Base-by-base conservation (phyloP, 345 rosid species). In the Eucalyptus viminalis region DNA sequence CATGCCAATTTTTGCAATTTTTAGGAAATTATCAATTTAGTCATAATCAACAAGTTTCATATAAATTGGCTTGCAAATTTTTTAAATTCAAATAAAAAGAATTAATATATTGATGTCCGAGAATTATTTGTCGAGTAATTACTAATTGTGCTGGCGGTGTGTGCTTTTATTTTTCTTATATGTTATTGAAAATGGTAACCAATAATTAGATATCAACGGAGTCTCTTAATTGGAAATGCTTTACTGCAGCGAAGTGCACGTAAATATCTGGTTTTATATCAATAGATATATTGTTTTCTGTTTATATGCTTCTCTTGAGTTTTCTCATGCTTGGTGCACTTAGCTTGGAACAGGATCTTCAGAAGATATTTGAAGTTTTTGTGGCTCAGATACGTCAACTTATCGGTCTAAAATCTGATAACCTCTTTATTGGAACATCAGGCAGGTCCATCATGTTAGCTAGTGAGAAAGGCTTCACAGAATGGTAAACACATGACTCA, bases 311-410 rank as follows among this genome's bases (percentile, higher is more conserved):
- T 76, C 47, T 76, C 83, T 40, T 76, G 29, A 21, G 85, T 76
- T 40, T 76, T 76, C 85, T 76, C 85, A 76, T 76, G 45, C 85
- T 76, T 76, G 47, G 27, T 76, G 47, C 27, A 76, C 47, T 76
- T 76, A 40, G 85, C 85, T 65, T 65, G 76, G 76, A 65, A 76
- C 85, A 98, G 99, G 96, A 98, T 92, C 97, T 97, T 88, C 92
- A 92, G 91, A 89, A 89, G 90, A 91, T 98, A 88, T 95, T 95
- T 91, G 98, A 97, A 93, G 96, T 97, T 91, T 95, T 97, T 93
- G 91, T 94, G 95, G 99, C 99, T 89, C 99, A 98, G 92, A 92
- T 97, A 45, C 94, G 99, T 87, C 98, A 97, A 90, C 97, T 98
- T 56, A 93, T 96, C 89, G 98, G 99, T 87, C 94, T 97, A 60